A percentile compares a stretch with the other conserved stretches of the same genome.
phyloP scores from a whole-genome alignment of 2,329 filamentous ascomycete genomes.

The Thermothelomyces thermophilus region DNA sequence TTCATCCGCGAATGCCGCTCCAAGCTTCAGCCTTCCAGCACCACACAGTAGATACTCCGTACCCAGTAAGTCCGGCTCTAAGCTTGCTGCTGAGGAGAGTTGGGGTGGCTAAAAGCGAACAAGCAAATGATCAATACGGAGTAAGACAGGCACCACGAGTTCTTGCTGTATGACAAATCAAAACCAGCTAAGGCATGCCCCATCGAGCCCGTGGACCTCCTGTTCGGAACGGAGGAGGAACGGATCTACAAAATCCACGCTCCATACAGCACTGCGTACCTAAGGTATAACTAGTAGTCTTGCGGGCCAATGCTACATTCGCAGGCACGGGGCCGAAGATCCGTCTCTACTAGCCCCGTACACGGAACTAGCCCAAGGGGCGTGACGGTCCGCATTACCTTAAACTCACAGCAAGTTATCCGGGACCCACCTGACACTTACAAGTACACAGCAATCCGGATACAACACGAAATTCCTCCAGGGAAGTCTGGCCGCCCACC shows the following conservation, averaged over 20 bases:
- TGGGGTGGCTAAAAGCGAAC: not conserved
- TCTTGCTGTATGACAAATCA: not conserved
- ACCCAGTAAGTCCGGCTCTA: not conserved
- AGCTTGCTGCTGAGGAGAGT: not conserved
- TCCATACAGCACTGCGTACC: no score
- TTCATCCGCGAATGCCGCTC: no score
- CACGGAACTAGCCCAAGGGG: slow-evolving; percentile 14
- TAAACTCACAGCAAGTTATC: not conserved
- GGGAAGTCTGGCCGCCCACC: no score
- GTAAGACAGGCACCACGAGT: not conserved
- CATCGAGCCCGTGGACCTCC: no score
- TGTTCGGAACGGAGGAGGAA: no score
- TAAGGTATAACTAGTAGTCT: no score
- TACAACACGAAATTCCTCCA: no score
- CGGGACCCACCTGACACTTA: not conserved
- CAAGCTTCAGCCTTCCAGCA: no score
- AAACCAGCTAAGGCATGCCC: not conserved
- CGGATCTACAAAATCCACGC: no score
- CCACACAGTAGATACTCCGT: no score
- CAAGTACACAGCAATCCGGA: no score
- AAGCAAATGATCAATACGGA: not conserved
- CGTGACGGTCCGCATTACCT: slow-evolving; percentile 12
- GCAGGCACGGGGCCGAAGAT: not conserved
- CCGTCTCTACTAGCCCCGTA: not conserved
- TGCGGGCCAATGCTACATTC: no score